Evolutionary conservation across 2,329 filamentous ascomycete genomes (phyloP).

Genomic region (Scedosporium dehoogii): DNA sequence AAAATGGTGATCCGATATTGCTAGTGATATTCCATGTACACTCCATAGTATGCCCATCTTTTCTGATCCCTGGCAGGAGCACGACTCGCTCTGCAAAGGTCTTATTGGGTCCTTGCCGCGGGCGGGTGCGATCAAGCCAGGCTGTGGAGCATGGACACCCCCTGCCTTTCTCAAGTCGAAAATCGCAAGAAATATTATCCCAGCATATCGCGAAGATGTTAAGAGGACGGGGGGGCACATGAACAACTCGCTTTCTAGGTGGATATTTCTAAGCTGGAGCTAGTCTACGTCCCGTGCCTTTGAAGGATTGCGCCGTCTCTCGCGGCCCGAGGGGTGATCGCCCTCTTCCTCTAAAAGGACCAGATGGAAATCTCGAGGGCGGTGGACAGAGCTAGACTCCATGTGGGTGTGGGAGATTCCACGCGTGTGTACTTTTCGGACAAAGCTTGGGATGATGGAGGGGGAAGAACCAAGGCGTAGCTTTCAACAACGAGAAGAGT

Average conservation of each 20-base stretch:
- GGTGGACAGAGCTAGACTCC: background rate
- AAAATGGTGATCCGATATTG: background rate
- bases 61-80: background rate
- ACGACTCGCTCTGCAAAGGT: background rate
- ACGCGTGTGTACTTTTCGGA: background rate
- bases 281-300: background rate
- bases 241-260: background rate
- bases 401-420: background rate
- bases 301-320: background rate
- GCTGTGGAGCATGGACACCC: background rate
- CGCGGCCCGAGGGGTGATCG: background rate
- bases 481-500: background rate
- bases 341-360: background rate
- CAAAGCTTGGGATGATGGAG: background rate
- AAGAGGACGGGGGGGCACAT: no score
- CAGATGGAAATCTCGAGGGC: background rate
- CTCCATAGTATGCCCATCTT: background rate
- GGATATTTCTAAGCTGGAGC: background rate
- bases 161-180: background rate
- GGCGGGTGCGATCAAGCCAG: background rate
- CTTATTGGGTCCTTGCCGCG: background rate
- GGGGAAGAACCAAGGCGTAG: conserved; percentile 3
- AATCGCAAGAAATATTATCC: no score
- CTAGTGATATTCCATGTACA: background rate
- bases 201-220: no score